phyloP scores from a whole-genome alignment of 2,329 filamentous ascomycete species.

The Penicillium corylophilum region DNA sequence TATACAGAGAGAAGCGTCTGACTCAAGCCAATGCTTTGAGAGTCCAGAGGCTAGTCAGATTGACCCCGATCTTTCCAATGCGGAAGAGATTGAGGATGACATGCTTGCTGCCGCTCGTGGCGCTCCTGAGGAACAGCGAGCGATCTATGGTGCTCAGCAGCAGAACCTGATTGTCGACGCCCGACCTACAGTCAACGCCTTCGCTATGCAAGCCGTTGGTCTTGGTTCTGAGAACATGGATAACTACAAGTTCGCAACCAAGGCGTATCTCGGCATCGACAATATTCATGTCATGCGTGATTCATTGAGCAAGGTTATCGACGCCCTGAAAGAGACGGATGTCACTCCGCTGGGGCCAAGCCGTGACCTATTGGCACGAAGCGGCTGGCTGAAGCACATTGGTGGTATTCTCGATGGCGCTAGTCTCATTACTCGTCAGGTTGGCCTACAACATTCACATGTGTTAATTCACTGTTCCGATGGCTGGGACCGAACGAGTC shows the following conservation, averaged over 20 bases:
- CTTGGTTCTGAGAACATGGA: constrained; percentile 98
- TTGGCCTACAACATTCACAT: constrained; percentile 90
- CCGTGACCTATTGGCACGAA: constrained; percentile 75
- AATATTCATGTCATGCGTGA: constrained; percentile 98
- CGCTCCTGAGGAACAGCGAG: constrained; percentile 61
- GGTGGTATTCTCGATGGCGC: constrained; percentile 79
- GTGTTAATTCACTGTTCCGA: constrained; percentile 97
- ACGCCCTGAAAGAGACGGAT: constrained; percentile 89
- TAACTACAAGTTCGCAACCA: constrained; percentile 87
- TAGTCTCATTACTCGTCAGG: constrained; percentile 77
- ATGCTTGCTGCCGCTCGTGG: constrained; percentile 56
- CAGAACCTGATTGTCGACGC: constrained; percentile 95
- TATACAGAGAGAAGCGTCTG: constrained; percentile 44
- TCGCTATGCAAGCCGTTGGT: constrained; percentile 89
- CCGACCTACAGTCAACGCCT: constrained; percentile 87
- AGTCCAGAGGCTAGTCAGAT: constrained; percentile 36
- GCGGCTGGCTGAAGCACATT: constrained; percentile 90
- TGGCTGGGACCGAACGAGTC: constrained; percentile 96
- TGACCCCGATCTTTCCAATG: constrained; percentile 58
- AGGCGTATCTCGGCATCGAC: constrained; percentile 91
- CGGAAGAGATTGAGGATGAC: constrained; percentile 68
- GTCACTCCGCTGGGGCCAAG: constrained; percentile 79
- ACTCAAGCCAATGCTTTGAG: constrained; percentile 55
- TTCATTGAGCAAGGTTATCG: constrained; percentile 82
- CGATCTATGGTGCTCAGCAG: constrained; percentile 88